Evolutionary conservation across 2,329 filamentous ascomycete species (phyloP).

Genomic region (Colletotrichum sp.): DNA sequence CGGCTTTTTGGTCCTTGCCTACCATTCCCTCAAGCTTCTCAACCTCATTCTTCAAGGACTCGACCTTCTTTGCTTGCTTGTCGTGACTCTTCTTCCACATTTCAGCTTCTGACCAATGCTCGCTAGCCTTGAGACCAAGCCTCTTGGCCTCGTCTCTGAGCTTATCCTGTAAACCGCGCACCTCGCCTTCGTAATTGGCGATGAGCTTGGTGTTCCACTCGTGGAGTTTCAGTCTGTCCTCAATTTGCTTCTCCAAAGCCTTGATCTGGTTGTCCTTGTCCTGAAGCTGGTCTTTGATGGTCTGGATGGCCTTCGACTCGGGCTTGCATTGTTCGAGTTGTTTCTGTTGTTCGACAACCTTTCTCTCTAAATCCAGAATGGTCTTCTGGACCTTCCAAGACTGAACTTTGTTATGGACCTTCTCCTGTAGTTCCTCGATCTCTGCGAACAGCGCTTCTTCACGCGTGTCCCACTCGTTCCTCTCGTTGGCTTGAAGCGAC

Average conservation of each 20-base stretch:
- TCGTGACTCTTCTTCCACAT: neutral
- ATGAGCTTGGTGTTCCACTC: neutral
- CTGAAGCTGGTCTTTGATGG: neutral
- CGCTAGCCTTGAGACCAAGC: neutral
- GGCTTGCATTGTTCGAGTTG: neutral
- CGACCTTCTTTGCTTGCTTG: neutral
- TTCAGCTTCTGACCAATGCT: neutral
- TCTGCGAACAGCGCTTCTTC: neutral
- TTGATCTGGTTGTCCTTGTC: neutral
- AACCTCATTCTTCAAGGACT: neutral
- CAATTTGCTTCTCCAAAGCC: neutral
- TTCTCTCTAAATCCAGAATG: accelerated
- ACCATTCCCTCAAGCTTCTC: neutral
- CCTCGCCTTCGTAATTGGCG: neutral
- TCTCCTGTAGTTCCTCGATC: neutral
- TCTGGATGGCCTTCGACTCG: neutral
- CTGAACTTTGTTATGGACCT: neutral
- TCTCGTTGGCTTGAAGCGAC: neutral
- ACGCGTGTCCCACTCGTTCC: neutral
- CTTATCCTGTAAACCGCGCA: neutral
- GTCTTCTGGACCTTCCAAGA: neutral
- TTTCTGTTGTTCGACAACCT: neutral
- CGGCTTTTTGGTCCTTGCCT: neutral
- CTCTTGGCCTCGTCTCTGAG: neutral
- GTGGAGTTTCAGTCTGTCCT: accelerated